Percentiles rank a stretch among this genome's conserved stretches.
Evolutionary conservation across 2,329 filamentous ascomycete species (phyloP).

Genomic region (Hypoxylon sp.): DNA sequence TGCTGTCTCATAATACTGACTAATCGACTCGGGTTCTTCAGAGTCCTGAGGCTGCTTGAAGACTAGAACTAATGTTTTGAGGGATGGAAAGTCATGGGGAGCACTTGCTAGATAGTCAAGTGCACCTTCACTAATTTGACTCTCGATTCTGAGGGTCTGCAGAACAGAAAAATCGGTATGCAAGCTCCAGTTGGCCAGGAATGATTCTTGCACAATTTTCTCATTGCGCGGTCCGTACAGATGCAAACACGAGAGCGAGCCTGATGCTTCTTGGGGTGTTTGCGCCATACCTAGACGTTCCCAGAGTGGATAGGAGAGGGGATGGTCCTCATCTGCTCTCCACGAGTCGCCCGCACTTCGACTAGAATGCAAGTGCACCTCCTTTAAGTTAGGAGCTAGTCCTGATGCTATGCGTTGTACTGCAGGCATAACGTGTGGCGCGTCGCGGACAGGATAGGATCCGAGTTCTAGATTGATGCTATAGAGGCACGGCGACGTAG

Average conservation of each 20-base stretch:
- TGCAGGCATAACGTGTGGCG: neutral
- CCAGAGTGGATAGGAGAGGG: slow-evolving; percentile 2
- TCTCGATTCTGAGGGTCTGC: slow-evolving; percentile 10
- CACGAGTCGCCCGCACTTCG: neutral
- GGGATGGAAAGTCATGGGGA: slow-evolving; percentile 5
- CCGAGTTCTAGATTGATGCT: slow-evolving; percentile 4
- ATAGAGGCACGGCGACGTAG: slow-evolving; percentile 25
- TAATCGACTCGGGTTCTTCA: neutral
- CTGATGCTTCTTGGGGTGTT: neutral
- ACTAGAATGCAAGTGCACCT: slow-evolving; percentile 1
- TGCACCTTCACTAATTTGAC: neutral
- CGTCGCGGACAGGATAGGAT: neutral
- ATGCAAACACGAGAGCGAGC: slow-evolving; percentile 17
- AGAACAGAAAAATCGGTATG: slow-evolving; percentile 16
- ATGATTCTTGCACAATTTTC: neutral
- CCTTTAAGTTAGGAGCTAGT: slow-evolving; percentile 23
- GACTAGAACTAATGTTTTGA: slow-evolving; percentile 9
- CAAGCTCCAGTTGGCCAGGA: slow-evolving; percentile 4
- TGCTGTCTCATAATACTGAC: neutral
- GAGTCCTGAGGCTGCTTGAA: neutral
- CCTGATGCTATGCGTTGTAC: slow-evolving; percentile 10
- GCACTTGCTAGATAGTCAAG: neutral
- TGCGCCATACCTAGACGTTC: neutral
- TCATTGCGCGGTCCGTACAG: neutral
- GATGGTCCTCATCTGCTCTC: neutral